Evolutionary conservation across 257 asterid species (phyloP).

Genomic region (Jacaranda copaia): DNA sequence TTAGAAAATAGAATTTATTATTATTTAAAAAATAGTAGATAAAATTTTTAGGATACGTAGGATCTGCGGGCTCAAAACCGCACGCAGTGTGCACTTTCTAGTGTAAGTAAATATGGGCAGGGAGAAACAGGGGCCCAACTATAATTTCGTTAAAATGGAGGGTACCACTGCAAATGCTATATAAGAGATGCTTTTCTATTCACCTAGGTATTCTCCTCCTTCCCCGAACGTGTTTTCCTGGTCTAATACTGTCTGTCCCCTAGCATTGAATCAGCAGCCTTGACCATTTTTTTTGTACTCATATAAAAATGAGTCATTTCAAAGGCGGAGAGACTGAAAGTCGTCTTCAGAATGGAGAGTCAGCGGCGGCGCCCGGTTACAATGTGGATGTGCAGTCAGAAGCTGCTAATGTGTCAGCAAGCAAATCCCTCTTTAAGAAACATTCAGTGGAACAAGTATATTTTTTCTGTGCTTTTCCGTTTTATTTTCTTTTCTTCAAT

Average conservation of each 20-base stretch:
- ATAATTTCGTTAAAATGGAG: constrained; percentile 8
- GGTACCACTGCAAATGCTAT: constrained; percentile 24
- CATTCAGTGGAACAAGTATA: constrained; percentile 40
- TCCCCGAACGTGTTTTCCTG: constrained; percentile 10
- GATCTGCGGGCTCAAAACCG: too few species aligned
- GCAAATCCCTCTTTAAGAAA: constrained; percentile 14
- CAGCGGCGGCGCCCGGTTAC: constrained; percentile 31
- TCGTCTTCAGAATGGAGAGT: constrained; percentile 46
- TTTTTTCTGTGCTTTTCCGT: constrained; percentile 13
- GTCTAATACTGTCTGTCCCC: constrained; percentile 16
- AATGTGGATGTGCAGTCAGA: constrained; percentile 38
- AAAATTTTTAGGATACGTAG: too few species aligned
- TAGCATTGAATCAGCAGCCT: not conserved
- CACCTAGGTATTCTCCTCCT: constrained; percentile 36
- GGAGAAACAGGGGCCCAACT: not conserved
- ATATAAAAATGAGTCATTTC: constrained; percentile 39
- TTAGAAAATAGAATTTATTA: too few species aligned
- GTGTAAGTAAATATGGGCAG: too few species aligned
- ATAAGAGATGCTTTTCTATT: not conserved
- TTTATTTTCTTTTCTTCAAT: not conserved
- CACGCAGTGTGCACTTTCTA: too few species aligned
- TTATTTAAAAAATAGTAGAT: too few species aligned
- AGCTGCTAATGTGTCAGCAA: constrained; percentile 36
- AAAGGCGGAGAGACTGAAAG: constrained; percentile 47
- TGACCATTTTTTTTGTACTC: not conserved